Evolutionary conservation across 768 basidiomycete species (phyloP), one percentile per base, ranked within the genome.

Genomic region (Tylopilus rubrobrunneus): DNA sequence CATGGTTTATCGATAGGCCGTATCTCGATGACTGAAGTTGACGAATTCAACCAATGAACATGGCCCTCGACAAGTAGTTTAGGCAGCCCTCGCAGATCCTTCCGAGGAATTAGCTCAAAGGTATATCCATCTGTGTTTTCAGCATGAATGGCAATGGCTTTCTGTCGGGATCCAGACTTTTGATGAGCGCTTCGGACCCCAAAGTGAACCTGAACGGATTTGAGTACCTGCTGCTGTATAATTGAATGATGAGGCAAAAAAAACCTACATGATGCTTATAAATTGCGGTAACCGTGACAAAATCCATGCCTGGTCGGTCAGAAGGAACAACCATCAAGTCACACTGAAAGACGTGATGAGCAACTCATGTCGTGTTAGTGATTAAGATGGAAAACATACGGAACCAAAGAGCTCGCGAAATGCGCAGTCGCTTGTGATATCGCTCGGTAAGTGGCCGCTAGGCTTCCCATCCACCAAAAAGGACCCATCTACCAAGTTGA

Each of bases 381-480:
- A 11, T n/a, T 3, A 2, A 11, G 59, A 11, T 34, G 1, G 19
- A 9, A 25, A 8, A 45, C 59, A 10, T 19, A 67, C 69, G 14
- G 56, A 42, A 12, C 59, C 58, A 48, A 71, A 66, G 3, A 72
- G 37, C 0, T 46, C 28, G 27, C 17, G 48, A 33, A 69, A 71
- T 1, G 56, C 47, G 3, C 62, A 46, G 42, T 65, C 15, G 36
- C 36, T 17, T 17, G 67, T 3, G 28, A 70, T 60, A 5, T 19
- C 45, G 4, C 28, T 28, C 0, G 71, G 69, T 5, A 71, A 56
- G 28, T 17, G 14, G 36, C 60, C 55, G 0, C 62, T 23, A 0
- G 65, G 60, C 36, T 57, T 66, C 4, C 65, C 71, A 11, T 69
- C 52, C 5, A 71, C 61, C 37, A 72, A 47, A 15, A 71, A 58